Evolutionary conservation across 371 early-diverging fungal species (phyloP).

Genomic region (Coemansia sp.): DNA sequence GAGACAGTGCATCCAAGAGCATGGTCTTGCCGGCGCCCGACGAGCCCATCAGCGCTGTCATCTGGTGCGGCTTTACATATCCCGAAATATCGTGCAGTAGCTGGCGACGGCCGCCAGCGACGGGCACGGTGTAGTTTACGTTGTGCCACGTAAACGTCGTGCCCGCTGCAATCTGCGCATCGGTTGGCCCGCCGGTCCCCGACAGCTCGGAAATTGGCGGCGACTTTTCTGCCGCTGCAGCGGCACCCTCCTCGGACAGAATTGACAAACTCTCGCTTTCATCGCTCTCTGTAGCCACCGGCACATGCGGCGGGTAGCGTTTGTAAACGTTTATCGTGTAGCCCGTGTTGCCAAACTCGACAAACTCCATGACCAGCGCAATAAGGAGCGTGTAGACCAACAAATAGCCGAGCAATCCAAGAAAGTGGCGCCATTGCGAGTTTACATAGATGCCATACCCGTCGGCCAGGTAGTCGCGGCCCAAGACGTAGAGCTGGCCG

Average conservation of each 20-base stretch:
- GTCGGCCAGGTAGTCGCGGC: constrained; percentile 58
- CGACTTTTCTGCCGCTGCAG: no score
- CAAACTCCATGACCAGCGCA: constrained; percentile 58
- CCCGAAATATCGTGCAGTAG: constrained; percentile 51
- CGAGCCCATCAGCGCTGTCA: constrained; percentile 84
- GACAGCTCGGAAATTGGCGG: constrained; percentile 39
- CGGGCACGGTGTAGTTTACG: constrained; percentile 60
- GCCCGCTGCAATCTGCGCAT: constrained; percentile 53
- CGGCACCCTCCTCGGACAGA: neutral
- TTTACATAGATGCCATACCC: constrained; percentile 54
- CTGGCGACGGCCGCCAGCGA: constrained; percentile 58
- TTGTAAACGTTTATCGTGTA: constrained; percentile 63
- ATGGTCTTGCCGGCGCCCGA: constrained; percentile 91
- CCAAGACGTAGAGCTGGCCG: constrained; percentile 57
- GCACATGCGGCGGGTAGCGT: constrained; percentile 48
- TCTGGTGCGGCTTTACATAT: constrained; percentile 61
- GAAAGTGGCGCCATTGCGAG: constrained; percentile 63
- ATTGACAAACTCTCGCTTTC: constrained; percentile 5
- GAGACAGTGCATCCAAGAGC: constrained; percentile 77
- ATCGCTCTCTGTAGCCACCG: no score
- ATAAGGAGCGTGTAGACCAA: constrained; percentile 56
- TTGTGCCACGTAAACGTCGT: constrained; percentile 64
- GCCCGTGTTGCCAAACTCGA: constrained; percentile 58
- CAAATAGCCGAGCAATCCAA: constrained; percentile 60
- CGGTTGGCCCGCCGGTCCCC: constrained; percentile 38